phyloP scores from a whole-genome alignment of 371 early-diverging fungal genomes.

The Haplosporangium sp. region DNA sequence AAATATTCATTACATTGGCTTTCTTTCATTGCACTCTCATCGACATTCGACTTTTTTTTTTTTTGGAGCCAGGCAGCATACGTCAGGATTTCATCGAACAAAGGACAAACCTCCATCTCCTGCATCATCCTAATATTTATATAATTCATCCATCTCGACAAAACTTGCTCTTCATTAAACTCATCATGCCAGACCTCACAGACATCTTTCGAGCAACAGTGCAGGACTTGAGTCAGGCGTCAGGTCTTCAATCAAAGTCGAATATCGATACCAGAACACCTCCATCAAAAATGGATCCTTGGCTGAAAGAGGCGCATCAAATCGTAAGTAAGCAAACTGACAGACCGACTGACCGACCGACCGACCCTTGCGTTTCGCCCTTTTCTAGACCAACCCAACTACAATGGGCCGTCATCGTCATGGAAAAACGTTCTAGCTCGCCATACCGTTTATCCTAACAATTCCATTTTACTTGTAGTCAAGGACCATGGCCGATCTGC shows the following conservation, averaged over 20 bases:
- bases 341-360: background rate
- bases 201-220: conserved; percentile 46
- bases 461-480: conserved; percentile 17
- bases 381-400: background rate
- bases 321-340: conserved; percentile 27
- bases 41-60: too few species aligned
- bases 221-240: conserved; percentile 36
- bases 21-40: too few species aligned
- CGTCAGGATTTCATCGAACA: too few species aligned
- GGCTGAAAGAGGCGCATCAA: conserved; percentile 50
- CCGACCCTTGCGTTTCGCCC: background rate
- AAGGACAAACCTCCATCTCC: too few species aligned
- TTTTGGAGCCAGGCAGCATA: too few species aligned
- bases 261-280: background rate
- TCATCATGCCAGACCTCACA: conserved; percentile 54
- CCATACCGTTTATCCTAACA: background rate
- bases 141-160: too few species aligned
- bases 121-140: too few species aligned
- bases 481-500: conserved; percentile 48
- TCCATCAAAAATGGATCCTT: conserved; percentile 25
- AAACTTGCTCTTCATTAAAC: background rate
- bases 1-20: too few species aligned
- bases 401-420: background rate
- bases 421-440: background rate
- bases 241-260: conserved; percentile 10